Evolutionary conservation across 73 alveolate genomes (phyloP), one percentile per base, ranked within the genome.

Genomic region (Paraurostyla sp.): DNA sequence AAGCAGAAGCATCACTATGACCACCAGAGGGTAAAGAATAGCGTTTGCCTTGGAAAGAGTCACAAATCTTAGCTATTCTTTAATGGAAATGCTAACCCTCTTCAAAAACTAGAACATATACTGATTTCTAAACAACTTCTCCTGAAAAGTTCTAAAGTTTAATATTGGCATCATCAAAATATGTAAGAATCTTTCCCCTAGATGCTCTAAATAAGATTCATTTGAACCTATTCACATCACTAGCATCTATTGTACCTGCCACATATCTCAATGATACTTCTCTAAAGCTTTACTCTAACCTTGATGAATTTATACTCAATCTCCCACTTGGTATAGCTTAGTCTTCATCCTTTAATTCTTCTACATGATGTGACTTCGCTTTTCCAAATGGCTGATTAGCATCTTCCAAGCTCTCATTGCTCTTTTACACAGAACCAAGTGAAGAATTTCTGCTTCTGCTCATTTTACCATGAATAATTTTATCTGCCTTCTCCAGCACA

Each of bases 161-260:
- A 16, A 93, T 81, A 38, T 92, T 96, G 54, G 95, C 71, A 38
- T 95, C 94, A 62, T 89, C 80, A 76, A 96, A 87, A 90, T 87
- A 80, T 0, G 97, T 93, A 35, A 96, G 78, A 16, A 98, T 98
- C 60, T 97, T 95, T 32, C 98, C 98, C 92, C 96, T 95, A 36
- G 98, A 93, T n/a, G 94, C 92, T 93, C 99, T 96, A 83, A 97
- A 97, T 46, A 98, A 85, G 81, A 96, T 76, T 84, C 97, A 95
- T 60, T 93, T 83, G 52, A 96, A 87, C 76, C 97, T 85, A 57
- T 91, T 80, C 65, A 90, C 94, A 42, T 98, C 99, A 43, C 80
- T 96, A 33, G 25, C 71, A 41, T 98, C 96, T 54, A 98, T 94
- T 16, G 97, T 93, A 16, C 99, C 99, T 13, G 98, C 97, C 29